Percentiles rank a stretch among this genome's conserved stretches.
Evolutionary conservation across 2,329 filamentous ascomycete genomes (phyloP).

Genomic region (Exophiala viscosa): DNA sequence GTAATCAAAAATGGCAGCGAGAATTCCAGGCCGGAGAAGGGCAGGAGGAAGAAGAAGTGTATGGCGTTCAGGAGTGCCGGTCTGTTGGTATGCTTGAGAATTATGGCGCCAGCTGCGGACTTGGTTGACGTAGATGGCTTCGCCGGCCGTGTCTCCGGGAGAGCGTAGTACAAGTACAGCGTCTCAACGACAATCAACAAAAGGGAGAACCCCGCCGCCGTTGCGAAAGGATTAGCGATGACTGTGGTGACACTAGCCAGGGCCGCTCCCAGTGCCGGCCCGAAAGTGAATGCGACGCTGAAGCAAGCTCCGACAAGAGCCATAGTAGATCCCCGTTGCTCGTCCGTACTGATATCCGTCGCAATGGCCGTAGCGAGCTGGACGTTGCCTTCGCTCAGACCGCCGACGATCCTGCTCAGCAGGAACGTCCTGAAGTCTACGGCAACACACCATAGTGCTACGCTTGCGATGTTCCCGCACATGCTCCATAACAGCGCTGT

Average conservation of each 20-base stretch:
- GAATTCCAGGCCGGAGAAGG: slow-evolving; percentile 98
- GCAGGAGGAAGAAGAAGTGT: slow-evolving; percentile 88
- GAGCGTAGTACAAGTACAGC: slow-evolving; percentile 72
- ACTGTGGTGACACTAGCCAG: slow-evolving; percentile 74
- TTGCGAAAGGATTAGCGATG: slow-evolving; percentile 86
- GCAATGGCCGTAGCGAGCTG: slow-evolving; percentile 95
- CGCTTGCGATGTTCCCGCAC: slow-evolving; percentile 86
- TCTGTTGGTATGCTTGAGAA: slow-evolving; percentile 63
- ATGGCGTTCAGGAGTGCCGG: slow-evolving; percentile 76
- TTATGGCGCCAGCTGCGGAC: slow-evolving; percentile 19
- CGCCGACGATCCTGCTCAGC: slow-evolving; percentile 86
- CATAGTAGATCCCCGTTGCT: slow-evolving; percentile 84
- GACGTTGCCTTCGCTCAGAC: slow-evolving; percentile 92
- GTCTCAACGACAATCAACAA: slow-evolving; percentile 83
- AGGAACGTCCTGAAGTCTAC: slow-evolving; percentile 95
- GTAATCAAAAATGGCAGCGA: slow-evolving; percentile 90
- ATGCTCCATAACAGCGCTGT: slow-evolving; percentile 87
- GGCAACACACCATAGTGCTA: slow-evolving; percentile 89
- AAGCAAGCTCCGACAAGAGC: slow-evolving; percentile 95
- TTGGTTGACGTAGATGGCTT: slow-evolving; percentile 34
- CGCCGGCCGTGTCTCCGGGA: slow-evolving; percentile 81
- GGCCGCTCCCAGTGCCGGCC: slow-evolving; percentile 84
- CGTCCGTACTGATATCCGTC: slow-evolving; percentile 87
- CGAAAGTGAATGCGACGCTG: slow-evolving; percentile 94
- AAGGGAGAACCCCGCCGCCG: slow-evolving; percentile 83